Conservation (phyloP, 352 stramenopile genomes). For the Globisporangium yorkense region DNA sequence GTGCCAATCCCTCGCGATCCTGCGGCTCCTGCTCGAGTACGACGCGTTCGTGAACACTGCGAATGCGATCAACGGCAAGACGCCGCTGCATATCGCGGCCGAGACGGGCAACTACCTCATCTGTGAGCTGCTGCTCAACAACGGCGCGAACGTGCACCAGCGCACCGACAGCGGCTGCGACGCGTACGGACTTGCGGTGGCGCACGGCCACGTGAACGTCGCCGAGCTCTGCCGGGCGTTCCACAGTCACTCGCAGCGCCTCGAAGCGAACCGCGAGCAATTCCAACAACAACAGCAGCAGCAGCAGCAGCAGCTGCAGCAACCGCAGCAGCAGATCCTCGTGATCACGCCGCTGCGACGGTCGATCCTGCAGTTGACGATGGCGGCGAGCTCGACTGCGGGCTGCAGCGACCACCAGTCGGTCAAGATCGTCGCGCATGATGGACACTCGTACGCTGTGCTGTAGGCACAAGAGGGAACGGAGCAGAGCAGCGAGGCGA, state of each 20-base stretch:
- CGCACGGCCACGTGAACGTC: conserved; percentile 11
- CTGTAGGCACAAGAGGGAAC: conserved; percentile 2
- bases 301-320: conserved; percentile 2
- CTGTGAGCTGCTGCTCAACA: conserved; percentile 36
- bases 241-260: conserved; percentile 10
- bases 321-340: conserved; percentile 3
- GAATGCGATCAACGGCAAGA: conserved; percentile 46
- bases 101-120: conserved; percentile 42
- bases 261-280: conserved; percentile 4
- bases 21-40: conserved; percentile 37
- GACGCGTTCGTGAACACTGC: conserved; percentile 44
- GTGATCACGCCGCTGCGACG: conserved; percentile 7
- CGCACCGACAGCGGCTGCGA: conserved; percentile 10
- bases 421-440: conserved; percentile 13
- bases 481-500: not conserved
- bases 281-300: conserved; percentile 3
- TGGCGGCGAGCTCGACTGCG: conserved; percentile 15
- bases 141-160: conserved; percentile 15
- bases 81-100: conserved; percentile 49
- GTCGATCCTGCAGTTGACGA: conserved; percentile 8
- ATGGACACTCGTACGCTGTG: conserved; percentile 14
- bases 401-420: conserved; percentile 7
- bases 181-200: conserved; percentile 9
- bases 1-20: conserved; percentile 26
- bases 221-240: conserved; percentile 14